These are phyloP conservation scores for Thelonectria blattea DNA, from an alignment of 2,329 filamentous ascomycete genomes.

Conservation along the genomic window DNA sequence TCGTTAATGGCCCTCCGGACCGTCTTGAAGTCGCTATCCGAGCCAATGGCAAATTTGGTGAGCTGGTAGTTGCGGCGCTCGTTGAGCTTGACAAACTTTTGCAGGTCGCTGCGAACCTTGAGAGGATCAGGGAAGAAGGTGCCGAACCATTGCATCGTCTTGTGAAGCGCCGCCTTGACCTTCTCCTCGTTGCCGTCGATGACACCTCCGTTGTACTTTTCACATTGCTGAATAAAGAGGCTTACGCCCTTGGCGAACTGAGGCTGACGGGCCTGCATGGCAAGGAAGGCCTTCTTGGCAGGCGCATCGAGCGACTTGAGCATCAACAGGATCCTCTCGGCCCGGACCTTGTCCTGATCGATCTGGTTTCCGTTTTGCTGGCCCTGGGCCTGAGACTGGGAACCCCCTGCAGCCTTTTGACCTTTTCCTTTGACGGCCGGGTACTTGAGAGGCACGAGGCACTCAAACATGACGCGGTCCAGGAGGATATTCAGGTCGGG, in stretches of 20 bases:
- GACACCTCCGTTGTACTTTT: constrained; percentile 87
- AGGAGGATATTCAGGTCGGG: constrained; percentile 82
- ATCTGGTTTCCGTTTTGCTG: constrained; percentile 52
- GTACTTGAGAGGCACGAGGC: constrained; percentile 86
- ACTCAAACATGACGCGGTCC: constrained; percentile 85
- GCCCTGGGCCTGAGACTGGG: constrained; percentile 59
- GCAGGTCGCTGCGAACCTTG: constrained; percentile 76
- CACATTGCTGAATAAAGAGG: constrained; percentile 82
- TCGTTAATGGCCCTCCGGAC: constrained; percentile 91
- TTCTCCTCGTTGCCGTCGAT: constrained; percentile 74
- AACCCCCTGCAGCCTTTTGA: constrained; percentile 65
- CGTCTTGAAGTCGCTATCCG: constrained; percentile 89
- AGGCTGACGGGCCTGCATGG: constrained; percentile 79
- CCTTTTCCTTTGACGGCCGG: constrained; percentile 68
- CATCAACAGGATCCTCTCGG: constrained; percentile 83
- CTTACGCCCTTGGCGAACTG: constrained; percentile 75
- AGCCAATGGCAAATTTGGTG: constrained; percentile 82
- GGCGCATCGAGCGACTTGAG: constrained; percentile 78
- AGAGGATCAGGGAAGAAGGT: constrained; percentile 77
- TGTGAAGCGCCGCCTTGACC: constrained; percentile 73
- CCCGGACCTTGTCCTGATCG: constrained; percentile 78
- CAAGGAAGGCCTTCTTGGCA: constrained; percentile 87
- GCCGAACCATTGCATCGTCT: constrained; percentile 74
- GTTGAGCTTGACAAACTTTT: constrained; percentile 89
- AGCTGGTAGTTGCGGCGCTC: constrained; percentile 91